Evolutionary conservation across 805 yeast species (phyloP).

Genomic region (Pichia deserticola): DNA sequence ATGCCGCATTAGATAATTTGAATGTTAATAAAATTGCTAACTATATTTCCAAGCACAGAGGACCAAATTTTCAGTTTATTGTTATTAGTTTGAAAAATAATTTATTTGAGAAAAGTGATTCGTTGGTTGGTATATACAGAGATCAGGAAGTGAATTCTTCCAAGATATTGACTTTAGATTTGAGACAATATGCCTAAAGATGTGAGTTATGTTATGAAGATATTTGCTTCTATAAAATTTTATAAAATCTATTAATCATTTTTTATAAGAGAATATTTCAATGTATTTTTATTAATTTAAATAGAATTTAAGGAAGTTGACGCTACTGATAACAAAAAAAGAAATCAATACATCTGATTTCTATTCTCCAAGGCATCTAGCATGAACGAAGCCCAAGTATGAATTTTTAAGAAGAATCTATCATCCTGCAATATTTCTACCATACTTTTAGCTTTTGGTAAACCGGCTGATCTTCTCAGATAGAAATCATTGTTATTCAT

Average conservation of each 20-base stretch:
- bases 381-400: constrained; percentile 55
- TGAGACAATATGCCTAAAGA: constrained; percentile 46
- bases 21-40: constrained; percentile 85
- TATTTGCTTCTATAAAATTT: too few relatives aligned
- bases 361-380: constrained; percentile 25
- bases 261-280: neutral
- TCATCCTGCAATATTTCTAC: constrained; percentile 49
- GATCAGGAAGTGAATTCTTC: constrained; percentile 71
- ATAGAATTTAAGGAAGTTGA: too few relatives aligned
- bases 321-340: too few relatives aligned
- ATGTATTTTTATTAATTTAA: too few relatives aligned
- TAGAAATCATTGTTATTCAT: constrained; percentile 42
- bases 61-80: constrained; percentile 79
- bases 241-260: neutral
- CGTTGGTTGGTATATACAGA: constrained; percentile 87
- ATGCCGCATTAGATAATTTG: constrained; percentile 89
- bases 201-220: neutral
- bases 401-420: constrained; percentile 48
- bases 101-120: constrained; percentile 80
- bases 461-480: constrained; percentile 43
- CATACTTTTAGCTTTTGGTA: constrained; percentile 49
- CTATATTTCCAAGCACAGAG: constrained; percentile 68
- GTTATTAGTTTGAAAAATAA: constrained; percentile 87
- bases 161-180: constrained; percentile 63
- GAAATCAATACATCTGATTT: too few relatives aligned